Evolutionary conservation across 1,284 basidiomycete species (phyloP), one percentile per base, ranked within the genome.

Genomic region (Ustilago tritici): DNA sequence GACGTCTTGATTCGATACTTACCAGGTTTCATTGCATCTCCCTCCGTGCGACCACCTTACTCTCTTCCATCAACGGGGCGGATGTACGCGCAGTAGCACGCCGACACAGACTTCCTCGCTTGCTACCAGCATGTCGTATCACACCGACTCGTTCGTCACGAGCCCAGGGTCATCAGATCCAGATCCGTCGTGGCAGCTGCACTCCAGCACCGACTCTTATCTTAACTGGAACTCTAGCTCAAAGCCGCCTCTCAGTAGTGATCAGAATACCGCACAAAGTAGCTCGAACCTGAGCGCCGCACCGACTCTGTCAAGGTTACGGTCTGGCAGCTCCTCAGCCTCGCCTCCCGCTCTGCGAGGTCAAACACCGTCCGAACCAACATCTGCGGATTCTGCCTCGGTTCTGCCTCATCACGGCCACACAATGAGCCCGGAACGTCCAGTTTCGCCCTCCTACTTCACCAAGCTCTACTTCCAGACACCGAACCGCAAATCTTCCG

Each of bases 161-260:
- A 70, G 72, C 50, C 67, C 72, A 3, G 56, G 17, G 4, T 23
- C 62, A 28, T 36, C 61, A 10, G 49, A 59, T 47, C 59, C 60
- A n/a, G 66, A 63, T 19, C 62, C 65, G 2, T 31, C 65, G 28
- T 70, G 70, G 75, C 65, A 72, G 31, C 32, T 72, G 23, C 70
- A 77, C 31, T 77, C 75, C 19, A 77, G 75, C 61, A 77, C 70
- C 49, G 75, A 77, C 55, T 72, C 70, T 7, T 77, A 77, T 32
- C 66, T 70, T 32, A 58, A 67, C 34, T 76, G 68, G 69, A 52
- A 64, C 50, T 41, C 60, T 38, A 61, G 38, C 7, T 10, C 50
- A 11, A 69, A 63, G 56, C 46, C 71, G 43, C 62, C 66, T 2
- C 10, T 41, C 11, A 31, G 41, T 31, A 17, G 19, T 10, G 61